These are phyloP conservation scores for Amanita subjunquillea DNA, from an alignment of 768 basidiomycete species.

Conservation along the genomic window DNA sequence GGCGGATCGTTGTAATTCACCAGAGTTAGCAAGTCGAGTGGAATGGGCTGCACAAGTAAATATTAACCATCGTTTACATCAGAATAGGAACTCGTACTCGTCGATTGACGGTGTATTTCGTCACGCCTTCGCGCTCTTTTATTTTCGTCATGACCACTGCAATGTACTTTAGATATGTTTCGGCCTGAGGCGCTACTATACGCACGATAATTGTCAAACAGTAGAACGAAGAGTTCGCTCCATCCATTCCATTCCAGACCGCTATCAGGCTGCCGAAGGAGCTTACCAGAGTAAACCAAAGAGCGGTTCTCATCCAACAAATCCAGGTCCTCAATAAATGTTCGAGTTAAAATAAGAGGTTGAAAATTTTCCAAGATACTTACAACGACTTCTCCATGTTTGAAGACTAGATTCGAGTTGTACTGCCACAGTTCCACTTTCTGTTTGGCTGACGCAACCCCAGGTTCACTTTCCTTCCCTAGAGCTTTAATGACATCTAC, in stretches of 20 bases:
- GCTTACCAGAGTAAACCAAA: slow-evolving; percentile 71
- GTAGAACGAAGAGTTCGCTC: slow-evolving; percentile 76
- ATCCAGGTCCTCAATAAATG: slow-evolving; percentile 64
- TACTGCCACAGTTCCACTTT: slow-evolving; percentile 88
- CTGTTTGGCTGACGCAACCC: slow-evolving; percentile 74
- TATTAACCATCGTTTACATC: slow-evolving; percentile 10
- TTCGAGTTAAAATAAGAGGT: background rate
- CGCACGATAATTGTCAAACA: slow-evolving; percentile 91
- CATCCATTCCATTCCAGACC: slow-evolving; percentile 71
- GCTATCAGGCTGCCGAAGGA: slow-evolving; percentile 76
- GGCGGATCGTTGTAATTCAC: slow-evolving; percentile 73
- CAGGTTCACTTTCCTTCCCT: slow-evolving; percentile 81
- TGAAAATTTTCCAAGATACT: slow-evolving; percentile 9
- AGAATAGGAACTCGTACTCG: slow-evolving; percentile 37
- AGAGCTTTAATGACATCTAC: slow-evolving; percentile 81
- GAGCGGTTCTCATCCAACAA: slow-evolving; percentile 76
- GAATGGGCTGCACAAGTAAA: slow-evolving; percentile 62
- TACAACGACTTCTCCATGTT: slow-evolving; percentile 61
- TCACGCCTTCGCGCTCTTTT: slow-evolving; percentile 61
- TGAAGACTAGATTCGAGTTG: slow-evolving; percentile 68
- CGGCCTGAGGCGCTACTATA: slow-evolving; percentile 16
- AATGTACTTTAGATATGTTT: background rate
- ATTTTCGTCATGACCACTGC: slow-evolving; percentile 80
- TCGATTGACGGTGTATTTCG: slow-evolving; percentile 70
- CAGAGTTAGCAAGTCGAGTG: slow-evolving; percentile 78